These are phyloP conservation scores for Cicer cuneatum DNA, from an alignment of 306 rosid species.

Conservation along the genomic window DNA sequence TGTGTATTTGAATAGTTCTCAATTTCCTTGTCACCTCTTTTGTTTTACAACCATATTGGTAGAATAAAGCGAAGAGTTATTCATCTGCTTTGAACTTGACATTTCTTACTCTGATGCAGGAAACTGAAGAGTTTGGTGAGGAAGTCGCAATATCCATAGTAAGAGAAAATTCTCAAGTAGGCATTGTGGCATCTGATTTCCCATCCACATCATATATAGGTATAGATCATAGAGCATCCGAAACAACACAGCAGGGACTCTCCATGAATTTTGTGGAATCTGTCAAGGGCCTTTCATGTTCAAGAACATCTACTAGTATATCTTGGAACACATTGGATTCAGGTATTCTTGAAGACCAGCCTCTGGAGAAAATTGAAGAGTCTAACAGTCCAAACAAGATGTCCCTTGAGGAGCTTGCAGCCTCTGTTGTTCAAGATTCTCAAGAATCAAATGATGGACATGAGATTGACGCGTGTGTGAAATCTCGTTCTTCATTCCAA, in stretches of 20 bases:
- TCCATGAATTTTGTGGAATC: slow-evolving; percentile 36
- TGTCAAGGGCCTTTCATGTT: slow-evolving; percentile 31
- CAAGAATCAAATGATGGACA: slow-evolving; percentile 49
- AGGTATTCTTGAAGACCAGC: slow-evolving; percentile 39
- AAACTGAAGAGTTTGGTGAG: slow-evolving; percentile 55
- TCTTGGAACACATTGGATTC: slow-evolving; percentile 37
- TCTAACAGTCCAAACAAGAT: slow-evolving; percentile 42
- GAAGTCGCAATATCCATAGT: slow-evolving; percentile 48
- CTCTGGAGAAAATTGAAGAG: slow-evolving; percentile 39
- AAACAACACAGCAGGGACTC: slow-evolving; percentile 42
- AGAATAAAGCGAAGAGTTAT: background rate
- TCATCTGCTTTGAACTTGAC: slow-evolving; percentile 10
- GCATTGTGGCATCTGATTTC: slow-evolving; percentile 41
- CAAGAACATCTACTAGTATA: slow-evolving; percentile 33
- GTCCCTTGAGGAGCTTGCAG: slow-evolving; percentile 45
- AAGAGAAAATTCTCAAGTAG: slow-evolving; percentile 44
- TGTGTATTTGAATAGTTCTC: background rate
- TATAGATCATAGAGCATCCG: slow-evolving; percentile 44
- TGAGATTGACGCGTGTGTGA: slow-evolving; percentile 34
- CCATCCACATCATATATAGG: slow-evolving; percentile 48
- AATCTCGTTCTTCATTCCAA: slow-evolving; percentile 29
- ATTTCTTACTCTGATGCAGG: slow-evolving; percentile 54
- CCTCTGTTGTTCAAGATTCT: slow-evolving; percentile 62
- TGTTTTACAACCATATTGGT: background rate
- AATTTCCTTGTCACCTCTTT: background rate